Base-by-base conservation (phyloP, 805 yeast species). In the Zygoascus biomembranicola region DNA sequence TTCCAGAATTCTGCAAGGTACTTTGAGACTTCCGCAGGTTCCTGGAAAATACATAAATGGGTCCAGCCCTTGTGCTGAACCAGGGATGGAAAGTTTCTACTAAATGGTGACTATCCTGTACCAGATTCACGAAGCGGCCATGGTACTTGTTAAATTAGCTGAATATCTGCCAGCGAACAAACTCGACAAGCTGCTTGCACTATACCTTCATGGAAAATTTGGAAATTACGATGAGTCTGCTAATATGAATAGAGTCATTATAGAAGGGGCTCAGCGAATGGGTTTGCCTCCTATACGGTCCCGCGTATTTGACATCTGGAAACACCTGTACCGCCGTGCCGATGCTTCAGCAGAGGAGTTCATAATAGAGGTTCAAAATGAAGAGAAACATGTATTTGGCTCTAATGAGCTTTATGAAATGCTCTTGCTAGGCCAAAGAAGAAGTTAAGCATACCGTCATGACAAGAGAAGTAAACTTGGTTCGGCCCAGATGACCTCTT, bases 201-300 rank as follows among this genome's bases (percentile, higher is more conserved):
- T 55, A 23, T 55, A 55, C 39, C 46, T 47, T 41, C 58, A 55
- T 41, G 53, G 50, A 19, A 26, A 39, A 18, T 55, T 44, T 37
- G 58, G 58, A 28, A 55, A 52, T 41, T 43, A 49, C 19, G 58
- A 55, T 16, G 39, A 35, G 16, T 35, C 39, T 11, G 39, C 39
- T 13, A 46, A 42, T n/a, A 45, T 50, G 31, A 49, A 41, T 19
- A 19, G 31, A 14, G 41, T 23, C 13, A 35, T 42, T 11, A 32
- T 50, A n/a, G 52, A 47, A 16, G 42, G 35, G 10, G 52, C 47
- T 16, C 31, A 28, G 14, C 31, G 52, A 20, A 13, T 46, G 26
- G 54, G 54, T 16, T 18, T 55, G 9, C 49, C 52, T 10, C 43
- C 45, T 2, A 18, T 49, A 10, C 46, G 52, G 32, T 50, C 46